Evolutionary conservation across 2,329 filamentous ascomycete genomes (phyloP).

Genomic region (Nannizziopsis arthrosporioides): DNA sequence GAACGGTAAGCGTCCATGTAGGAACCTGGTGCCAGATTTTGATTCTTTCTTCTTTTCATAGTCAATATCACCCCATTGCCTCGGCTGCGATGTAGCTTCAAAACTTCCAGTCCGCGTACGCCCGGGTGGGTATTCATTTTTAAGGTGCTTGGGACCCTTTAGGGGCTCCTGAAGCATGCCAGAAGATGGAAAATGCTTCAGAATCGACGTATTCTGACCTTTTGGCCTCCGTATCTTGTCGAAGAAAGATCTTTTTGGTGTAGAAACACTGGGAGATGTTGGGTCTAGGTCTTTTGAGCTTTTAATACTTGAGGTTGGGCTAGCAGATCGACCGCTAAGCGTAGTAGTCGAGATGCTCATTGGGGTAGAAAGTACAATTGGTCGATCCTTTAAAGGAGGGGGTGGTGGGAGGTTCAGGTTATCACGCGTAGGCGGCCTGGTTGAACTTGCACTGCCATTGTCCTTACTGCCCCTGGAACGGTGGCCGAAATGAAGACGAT

Average conservation of each 20-base stretch:
- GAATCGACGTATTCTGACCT: conserved; percentile 31
- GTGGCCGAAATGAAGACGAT: conserved; percentile 39
- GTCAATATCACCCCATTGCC: conserved; percentile 23
- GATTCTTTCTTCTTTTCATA: conserved; percentile 29
- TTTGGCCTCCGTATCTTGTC: conserved; percentile 43
- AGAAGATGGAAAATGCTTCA: conserved; percentile 25
- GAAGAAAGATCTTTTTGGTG: conserved; percentile 40
- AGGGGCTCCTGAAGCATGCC: conserved; percentile 22
- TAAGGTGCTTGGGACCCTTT: conserved; percentile 20
- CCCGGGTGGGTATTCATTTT: conserved; percentile 25
- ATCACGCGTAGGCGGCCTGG: conserved; percentile 22
- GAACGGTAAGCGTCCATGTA: conserved; percentile 23
- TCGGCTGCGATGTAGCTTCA: conserved; percentile 7
- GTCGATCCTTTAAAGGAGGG: conserved; percentile 38
- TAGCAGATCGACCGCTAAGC: conserved; percentile 54
- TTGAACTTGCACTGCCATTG: conserved; percentile 17
- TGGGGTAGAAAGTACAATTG: conserved; percentile 13
- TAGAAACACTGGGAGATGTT: conserved; percentile 29
- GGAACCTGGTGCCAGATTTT: conserved; percentile 25
- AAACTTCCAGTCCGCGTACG: conserved; percentile 26
- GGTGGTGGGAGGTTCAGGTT: neutral
- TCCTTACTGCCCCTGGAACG: conserved; percentile 48
- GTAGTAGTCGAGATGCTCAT: conserved; percentile 34
- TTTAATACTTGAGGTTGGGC: conserved; percentile 66
- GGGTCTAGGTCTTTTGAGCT: conserved; percentile 44